These are phyloP conservation scores for Kodamaea fungicola DNA, from an alignment of 1,139 yeast genomes.

Conservation along the genomic window DNA sequence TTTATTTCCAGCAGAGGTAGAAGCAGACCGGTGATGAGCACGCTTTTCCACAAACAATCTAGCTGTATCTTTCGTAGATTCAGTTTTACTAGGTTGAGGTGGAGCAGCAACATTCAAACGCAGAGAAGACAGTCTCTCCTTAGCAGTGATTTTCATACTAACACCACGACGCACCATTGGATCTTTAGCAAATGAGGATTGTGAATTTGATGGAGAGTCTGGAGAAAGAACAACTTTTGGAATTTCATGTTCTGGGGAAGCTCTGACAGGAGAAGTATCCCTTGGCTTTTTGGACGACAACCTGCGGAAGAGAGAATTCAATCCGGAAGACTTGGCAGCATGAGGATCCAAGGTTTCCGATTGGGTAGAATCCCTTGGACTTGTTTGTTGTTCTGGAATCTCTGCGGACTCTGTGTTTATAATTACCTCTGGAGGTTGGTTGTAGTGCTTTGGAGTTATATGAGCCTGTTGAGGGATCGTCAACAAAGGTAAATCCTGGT, in stretches of 20 bases:
- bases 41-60: slow-evolving; percentile 8
- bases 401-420: slow-evolving; percentile 10
- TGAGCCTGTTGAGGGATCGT: slow-evolving; percentile 71
- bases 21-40: slow-evolving; percentile 31
- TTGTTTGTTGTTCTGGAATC: slow-evolving; percentile 34
- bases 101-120: slow-evolving; percentile 20
- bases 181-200: slow-evolving; percentile 21
- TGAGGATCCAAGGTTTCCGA: slow-evolving; percentile 33
- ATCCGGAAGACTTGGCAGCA: slow-evolving; percentile 21
- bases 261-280: slow-evolving; percentile 3
- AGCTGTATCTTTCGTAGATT: not conserved
- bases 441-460: slow-evolving; percentile 30
- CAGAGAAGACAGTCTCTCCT: slow-evolving; percentile 41
- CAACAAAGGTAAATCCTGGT: slow-evolving; percentile 22
- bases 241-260: slow-evolving; percentile 5
- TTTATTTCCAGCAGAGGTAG: slow-evolving; percentile 22
- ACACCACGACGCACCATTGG: slow-evolving; percentile 61
- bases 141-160: slow-evolving; percentile 60
- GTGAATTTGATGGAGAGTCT: slow-evolving; percentile 17
- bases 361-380: slow-evolving; percentile 23
- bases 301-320: slow-evolving; percentile 38
- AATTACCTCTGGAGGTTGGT: slow-evolving; percentile 10
- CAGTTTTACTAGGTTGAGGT: slow-evolving; percentile 8
- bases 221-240: slow-evolving; percentile 18
- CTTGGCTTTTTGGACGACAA: slow-evolving; percentile 36